A percentile compares a stretch with the other conserved stretches of the same genome.
phyloP scores from a whole-genome alignment of 495 filamentous ascomycete species.

The Lichina pygmaea region DNA sequence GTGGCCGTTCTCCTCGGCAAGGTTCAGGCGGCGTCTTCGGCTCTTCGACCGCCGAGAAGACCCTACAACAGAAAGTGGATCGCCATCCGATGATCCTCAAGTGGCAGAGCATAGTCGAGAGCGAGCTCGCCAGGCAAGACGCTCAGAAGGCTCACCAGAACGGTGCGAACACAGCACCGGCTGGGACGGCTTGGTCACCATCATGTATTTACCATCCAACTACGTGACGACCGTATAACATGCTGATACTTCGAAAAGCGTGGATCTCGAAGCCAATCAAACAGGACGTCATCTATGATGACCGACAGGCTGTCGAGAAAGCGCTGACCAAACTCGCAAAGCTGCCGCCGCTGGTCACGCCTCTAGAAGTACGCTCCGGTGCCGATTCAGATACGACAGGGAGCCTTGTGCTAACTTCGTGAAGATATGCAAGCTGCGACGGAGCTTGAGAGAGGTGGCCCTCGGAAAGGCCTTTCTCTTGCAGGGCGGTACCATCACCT shows the following conservation, averaged over 20 bases:
- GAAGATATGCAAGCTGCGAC: slow-evolving; percentile 51
- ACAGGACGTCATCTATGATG: slow-evolving; percentile 61
- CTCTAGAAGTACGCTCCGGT: slow-evolving; percentile 28
- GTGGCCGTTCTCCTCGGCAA: no score
- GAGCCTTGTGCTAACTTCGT: not conserved
- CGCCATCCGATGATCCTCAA: no score
- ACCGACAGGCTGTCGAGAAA: slow-evolving; percentile 31
- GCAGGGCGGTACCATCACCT: slow-evolving; percentile 35
- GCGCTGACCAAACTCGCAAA: slow-evolving; percentile 43
- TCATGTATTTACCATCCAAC: slow-evolving; percentile 1
- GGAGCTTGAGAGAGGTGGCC: slow-evolving; percentile 57
- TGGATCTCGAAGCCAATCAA: slow-evolving; percentile 84
- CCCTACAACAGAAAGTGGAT: no score
- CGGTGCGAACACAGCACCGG: not conserved
- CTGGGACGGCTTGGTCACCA: not conserved
- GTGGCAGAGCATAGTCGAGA: no score
- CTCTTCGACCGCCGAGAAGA: no score
- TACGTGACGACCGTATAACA: not conserved
- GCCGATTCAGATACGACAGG: not conserved
- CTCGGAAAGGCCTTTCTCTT: slow-evolving; percentile 81
- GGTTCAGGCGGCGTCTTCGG: no score
- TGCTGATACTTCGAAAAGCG: slow-evolving; percentile 18
- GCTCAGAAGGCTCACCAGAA: no score
- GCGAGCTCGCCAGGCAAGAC: no score
- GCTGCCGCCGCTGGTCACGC: slow-evolving; percentile 75